Conservation (phyloP, 192 early-diverging fungal genomes). For the Rhizoclosmatium globosum region DNA sequence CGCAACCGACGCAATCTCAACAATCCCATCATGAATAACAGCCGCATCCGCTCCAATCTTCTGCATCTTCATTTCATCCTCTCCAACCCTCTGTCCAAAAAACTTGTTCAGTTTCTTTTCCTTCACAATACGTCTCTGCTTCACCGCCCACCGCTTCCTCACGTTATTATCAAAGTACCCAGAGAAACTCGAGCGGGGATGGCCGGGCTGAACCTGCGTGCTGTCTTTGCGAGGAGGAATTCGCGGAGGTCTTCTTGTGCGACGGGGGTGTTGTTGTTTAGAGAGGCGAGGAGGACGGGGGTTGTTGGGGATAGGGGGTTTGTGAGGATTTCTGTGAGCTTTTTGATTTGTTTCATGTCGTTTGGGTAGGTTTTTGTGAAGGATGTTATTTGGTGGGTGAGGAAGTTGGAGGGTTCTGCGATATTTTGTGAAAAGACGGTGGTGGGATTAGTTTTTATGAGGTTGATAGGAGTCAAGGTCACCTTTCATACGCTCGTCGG, state of each 20-base stretch:
- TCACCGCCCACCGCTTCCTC: slow-evolving; percentile 57
- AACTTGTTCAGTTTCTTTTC: slow-evolving; percentile 74
- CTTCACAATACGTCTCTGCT: slow-evolving; percentile 67
- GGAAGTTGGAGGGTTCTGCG: not conserved
- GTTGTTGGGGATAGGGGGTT: not conserved
- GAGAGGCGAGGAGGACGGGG: slow-evolving; percentile 5
- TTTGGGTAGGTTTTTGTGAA: slow-evolving; percentile 9
- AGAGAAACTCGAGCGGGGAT: slow-evolving; percentile 18
- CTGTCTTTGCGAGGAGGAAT: slow-evolving; percentile 32
- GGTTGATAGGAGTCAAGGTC: not conserved
- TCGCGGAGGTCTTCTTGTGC: slow-evolving; percentile 43
- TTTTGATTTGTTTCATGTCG: slow-evolving; percentile 20
- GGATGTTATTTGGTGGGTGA: not conserved
- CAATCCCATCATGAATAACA: not conserved
- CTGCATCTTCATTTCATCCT: slow-evolving; percentile 63
- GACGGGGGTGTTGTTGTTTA: slow-evolving; percentile 24
- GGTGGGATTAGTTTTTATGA: not conserved
- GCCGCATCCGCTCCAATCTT: not conserved
- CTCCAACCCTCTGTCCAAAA: slow-evolving; percentile 70
- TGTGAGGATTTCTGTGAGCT: not conserved
- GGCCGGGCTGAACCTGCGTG: slow-evolving; percentile 37
- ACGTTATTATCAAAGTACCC: slow-evolving; percentile 66
- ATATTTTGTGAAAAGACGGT: not conserved
- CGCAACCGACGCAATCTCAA: not conserved
- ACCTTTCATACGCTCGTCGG: not conserved